Evolutionary conservation across 2,329 filamentous ascomycete species (phyloP).

Genomic region (Pseudopyrenochaeta lycopersici): DNA sequence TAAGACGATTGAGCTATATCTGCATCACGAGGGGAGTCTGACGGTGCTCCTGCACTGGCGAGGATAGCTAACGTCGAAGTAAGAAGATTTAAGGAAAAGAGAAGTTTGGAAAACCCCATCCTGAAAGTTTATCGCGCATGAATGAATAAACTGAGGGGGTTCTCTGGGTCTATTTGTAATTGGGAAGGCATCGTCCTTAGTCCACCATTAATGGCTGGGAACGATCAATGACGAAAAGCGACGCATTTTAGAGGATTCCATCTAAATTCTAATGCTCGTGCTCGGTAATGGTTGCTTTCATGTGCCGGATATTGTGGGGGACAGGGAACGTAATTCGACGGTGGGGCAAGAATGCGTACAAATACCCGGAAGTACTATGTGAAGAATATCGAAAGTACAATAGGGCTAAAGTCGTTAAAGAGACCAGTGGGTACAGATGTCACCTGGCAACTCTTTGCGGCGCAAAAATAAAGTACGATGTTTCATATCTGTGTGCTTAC

Average conservation of each 20-base stretch:
- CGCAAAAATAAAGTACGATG: too few species aligned
- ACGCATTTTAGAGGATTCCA: background rate
- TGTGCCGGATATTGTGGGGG: constrained; percentile 11
- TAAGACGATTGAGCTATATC: constrained; percentile 28
- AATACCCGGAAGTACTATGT: background rate
- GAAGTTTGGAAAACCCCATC: background rate
- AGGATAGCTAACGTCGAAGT: background rate
- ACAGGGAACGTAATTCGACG: constrained; percentile 8
- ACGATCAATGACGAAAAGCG: background rate
- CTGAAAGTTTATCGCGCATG: background rate
- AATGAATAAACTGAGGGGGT: too few species aligned
- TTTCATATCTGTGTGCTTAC: too few species aligned
- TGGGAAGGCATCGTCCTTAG: background rate
- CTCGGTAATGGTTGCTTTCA: constrained; percentile 6
- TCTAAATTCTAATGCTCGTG: background rate
- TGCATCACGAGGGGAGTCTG: constrained; percentile 25
- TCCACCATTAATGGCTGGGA: background rate
- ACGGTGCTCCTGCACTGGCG: constrained; percentile 11
- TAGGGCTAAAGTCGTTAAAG: background rate
- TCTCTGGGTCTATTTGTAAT: too few species aligned
- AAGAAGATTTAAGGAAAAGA: background rate
- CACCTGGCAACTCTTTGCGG: background rate
- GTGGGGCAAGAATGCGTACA: constrained; percentile 9
- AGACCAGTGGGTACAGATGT: background rate
- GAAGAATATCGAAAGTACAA: background rate